A percentile compares a stretch with the other conserved stretches of the same genome.
Conservation (phyloP, 2,329 filamentous ascomycete species). For the Tolypocladium sp. region DNA sequence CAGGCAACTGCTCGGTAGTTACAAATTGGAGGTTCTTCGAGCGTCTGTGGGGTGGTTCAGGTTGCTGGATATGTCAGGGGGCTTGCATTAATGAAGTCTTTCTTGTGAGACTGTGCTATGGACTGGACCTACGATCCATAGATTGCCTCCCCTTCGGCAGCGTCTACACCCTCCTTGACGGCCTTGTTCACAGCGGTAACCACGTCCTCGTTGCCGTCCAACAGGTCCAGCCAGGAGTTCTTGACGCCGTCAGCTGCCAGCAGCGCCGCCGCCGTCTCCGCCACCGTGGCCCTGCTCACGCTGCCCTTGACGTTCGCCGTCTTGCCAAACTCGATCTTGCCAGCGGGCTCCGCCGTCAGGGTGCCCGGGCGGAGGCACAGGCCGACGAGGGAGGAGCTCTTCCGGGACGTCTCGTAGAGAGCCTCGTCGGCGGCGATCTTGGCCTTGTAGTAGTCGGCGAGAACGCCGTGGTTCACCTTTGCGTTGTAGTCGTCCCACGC, state of each 20-base stretch:
- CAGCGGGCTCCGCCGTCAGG: constrained; percentile 39
- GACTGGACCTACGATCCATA: constrained; percentile 10
- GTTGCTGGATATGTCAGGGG: background rate
- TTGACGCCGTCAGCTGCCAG: constrained; percentile 38
- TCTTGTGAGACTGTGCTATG: no score
- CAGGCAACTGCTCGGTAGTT: background rate
- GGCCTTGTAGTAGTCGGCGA: constrained; percentile 49
- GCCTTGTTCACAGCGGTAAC: constrained; percentile 37
- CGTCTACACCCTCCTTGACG: constrained; percentile 39
- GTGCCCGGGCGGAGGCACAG: constrained; percentile 45
- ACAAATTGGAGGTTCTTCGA: background rate
- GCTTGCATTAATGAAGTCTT: background rate
- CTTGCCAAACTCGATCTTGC: constrained; percentile 37
- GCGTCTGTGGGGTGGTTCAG: no score
- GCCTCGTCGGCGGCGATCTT: constrained; percentile 52
- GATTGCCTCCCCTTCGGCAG: constrained; percentile 41
- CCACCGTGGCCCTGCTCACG: constrained; percentile 51
- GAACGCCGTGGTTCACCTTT: constrained; percentile 25
- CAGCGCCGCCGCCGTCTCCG: constrained; percentile 44
- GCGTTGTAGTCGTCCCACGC: constrained; percentile 37
- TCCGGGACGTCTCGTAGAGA: constrained; percentile 38
- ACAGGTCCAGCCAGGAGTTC: constrained; percentile 45
- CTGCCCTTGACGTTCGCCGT: constrained; percentile 25
- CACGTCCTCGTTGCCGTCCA: constrained; percentile 42
- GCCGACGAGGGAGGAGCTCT: constrained; percentile 32